Percentiles rank a stretch among this genome's conserved stretches.
Evolutionary conservation across 2,329 filamentous ascomycete species (phyloP).

Genomic region (Sphaerostilbella broomeana): DNA sequence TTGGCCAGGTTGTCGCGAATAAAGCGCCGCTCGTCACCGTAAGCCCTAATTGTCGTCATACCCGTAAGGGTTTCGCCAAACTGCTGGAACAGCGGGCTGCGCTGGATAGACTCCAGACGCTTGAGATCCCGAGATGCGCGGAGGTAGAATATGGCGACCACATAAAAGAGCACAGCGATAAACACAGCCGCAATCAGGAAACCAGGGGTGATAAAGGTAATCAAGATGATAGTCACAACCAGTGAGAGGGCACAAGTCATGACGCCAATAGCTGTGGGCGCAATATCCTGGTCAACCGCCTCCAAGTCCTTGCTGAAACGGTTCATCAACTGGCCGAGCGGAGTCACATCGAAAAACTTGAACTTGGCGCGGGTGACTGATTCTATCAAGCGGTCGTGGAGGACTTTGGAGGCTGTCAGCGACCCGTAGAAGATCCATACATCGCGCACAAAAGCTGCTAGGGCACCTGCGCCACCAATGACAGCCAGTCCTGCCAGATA

Average conservation of each 20-base stretch:
- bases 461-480: constrained; percentile 69
- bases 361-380: constrained; percentile 85
- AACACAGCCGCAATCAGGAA: constrained; percentile 84
- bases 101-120: constrained; percentile 85
- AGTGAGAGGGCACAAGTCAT: constrained; percentile 61
- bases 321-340: constrained; percentile 94
- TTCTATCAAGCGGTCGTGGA: constrained; percentile 73
- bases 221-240: constrained; percentile 78
- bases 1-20: constrained; percentile 82
- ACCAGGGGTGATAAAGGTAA: constrained; percentile 79
- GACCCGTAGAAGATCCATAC: constrained; percentile 89
- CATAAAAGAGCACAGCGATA: constrained; percentile 75
- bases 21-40: constrained; percentile 89
- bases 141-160: constrained; percentile 83
- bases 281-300: constrained; percentile 90
- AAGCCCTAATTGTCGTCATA: constrained; percentile 94
- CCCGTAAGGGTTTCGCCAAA: constrained; percentile 94
- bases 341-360: constrained; percentile 95
- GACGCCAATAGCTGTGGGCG: constrained; percentile 76
- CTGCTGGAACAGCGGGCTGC: constrained; percentile 93
- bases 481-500: constrained; percentile 78
- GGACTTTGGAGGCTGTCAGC: constrained; percentile 74
- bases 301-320: constrained; percentile 97
- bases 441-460: constrained; percentile 78
- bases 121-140: constrained; percentile 92